Evolutionary conservation across 1,284 basidiomycete species (phyloP).

Genomic region (Ustilago shanxiensis): DNA sequence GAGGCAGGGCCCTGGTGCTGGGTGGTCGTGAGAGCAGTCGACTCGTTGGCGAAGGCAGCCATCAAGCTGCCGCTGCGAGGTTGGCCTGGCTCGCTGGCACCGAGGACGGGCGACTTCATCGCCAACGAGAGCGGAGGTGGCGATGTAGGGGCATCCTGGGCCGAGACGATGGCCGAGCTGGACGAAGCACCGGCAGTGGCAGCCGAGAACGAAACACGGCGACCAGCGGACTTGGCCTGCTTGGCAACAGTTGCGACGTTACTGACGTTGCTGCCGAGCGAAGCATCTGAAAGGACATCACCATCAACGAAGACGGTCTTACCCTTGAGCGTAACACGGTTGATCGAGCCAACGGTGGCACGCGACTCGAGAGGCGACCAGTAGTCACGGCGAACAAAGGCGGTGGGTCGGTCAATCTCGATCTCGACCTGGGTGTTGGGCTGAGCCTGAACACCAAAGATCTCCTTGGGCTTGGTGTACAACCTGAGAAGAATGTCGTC

Average conservation of each 20-base stretch:
- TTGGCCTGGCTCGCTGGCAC: conserved; percentile 39
- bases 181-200: conserved; percentile 23
- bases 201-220: conserved; percentile 50
- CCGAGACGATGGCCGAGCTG: conserved; percentile 31
- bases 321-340: conserved; percentile 92
- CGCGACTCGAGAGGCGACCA: conserved; percentile 89
- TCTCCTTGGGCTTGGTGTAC: conserved; percentile 90
- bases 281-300: conserved; percentile 75
- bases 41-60: conserved; percentile 43
- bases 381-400: conserved; percentile 74
- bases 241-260: conserved; percentile 72
- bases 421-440: conserved; percentile 80
- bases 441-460: conserved; percentile 91
- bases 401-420: conserved; percentile 85
- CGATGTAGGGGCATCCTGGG: conserved; percentile 61
- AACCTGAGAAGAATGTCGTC: conserved; percentile 84
- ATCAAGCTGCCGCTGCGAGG: conserved; percentile 45
- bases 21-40: conserved; percentile 30
- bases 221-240: conserved; percentile 45
- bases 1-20: conserved; percentile 18
- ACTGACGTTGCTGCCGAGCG: conserved; percentile 85
- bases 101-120: conserved; percentile 59
- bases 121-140: conserved; percentile 49
- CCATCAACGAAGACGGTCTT: conserved; percentile 93
- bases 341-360: conserved; percentile 81